Percentiles rank a stretch among this genome's conserved stretches.
These are phyloP conservation scores for Globisporangium orthogonon DNA, from an alignment of 352 stramenopile genomes.

Conservation along the genomic window DNA sequence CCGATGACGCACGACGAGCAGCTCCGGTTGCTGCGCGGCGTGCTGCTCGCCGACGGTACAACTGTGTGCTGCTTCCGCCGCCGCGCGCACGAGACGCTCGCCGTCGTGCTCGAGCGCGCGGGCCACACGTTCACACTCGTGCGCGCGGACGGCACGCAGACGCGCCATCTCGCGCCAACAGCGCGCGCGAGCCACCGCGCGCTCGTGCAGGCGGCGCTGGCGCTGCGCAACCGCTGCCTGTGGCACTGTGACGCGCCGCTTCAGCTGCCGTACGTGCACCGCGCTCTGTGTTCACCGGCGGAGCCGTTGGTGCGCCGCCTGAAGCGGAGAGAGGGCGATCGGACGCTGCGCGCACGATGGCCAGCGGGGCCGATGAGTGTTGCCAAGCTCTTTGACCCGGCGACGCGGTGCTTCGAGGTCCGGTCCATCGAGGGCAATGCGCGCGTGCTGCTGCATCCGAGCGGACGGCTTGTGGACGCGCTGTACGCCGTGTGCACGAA, in stretches of 20 bases:
- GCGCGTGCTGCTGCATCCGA: conserved; percentile 28
- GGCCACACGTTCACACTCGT: conserved; percentile 59
- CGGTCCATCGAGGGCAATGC: conserved; percentile 61
- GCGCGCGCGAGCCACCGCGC: conserved; percentile 35
- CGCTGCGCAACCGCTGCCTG: conserved; percentile 52
- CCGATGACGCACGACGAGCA: background rate
- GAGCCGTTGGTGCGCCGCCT: too few species aligned
- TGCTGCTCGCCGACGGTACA: conserved; percentile 50
- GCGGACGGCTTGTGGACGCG: conserved; percentile 30
- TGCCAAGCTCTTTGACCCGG: conserved; percentile 23
- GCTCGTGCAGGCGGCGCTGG: conserved; percentile 33
- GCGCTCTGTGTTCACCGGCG: conserved; percentile 6
- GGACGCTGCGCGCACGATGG: conserved; percentile 28
- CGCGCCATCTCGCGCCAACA: conserved; percentile 55
- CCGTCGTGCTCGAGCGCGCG: conserved; percentile 50
- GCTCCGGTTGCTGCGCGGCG: conserved; percentile 20
- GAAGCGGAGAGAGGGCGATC: too few species aligned
- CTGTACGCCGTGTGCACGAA: conserved; percentile 33
- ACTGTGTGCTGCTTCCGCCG: conserved; percentile 37
- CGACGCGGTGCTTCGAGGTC: conserved; percentile 39
- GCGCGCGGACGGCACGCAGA: conserved; percentile 30
- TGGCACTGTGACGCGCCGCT: conserved; percentile 9
- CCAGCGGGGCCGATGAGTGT: conserved; percentile 16
- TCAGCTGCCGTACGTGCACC: conserved; percentile 38
- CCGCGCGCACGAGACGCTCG: conserved; percentile 44